Conservation (phyloP, 192 early-diverging fungal genomes). For the Backusella westeae region DNA sequence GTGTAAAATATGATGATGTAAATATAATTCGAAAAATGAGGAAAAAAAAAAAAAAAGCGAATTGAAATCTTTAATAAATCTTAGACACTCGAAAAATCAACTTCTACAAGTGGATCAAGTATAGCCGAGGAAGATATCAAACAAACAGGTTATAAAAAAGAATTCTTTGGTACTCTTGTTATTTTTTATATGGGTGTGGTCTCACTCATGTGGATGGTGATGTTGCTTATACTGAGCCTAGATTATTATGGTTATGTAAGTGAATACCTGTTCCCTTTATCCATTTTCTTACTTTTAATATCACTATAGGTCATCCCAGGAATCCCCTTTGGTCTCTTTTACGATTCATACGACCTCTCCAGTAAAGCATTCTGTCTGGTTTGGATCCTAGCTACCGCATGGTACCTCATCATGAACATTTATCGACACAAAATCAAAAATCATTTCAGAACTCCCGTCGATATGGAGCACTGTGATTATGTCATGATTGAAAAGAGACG, state of each 20-base stretch:
- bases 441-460: conserved; percentile 45
- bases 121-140: background rate
- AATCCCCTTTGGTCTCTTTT: conserved; percentile 12
- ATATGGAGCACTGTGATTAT: conserved; percentile 23
- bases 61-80: too few relatives aligned
- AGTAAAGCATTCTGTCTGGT: conserved; percentile 38
- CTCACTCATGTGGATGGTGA: conserved; percentile 43
- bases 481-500: conserved; percentile 42
- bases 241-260: conserved; percentile 55
- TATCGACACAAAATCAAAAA: conserved; percentile 40
- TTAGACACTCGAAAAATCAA: background rate
- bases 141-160: conserved; percentile 37
- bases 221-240: conserved; percentile 44
- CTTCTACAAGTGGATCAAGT: background rate
- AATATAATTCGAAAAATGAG: background rate
- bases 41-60: too few relatives aligned
- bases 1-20: background rate
- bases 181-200: conserved; percentile 34
- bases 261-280: background rate
- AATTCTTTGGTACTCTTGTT: conserved; percentile 40
- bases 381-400: conserved; percentile 43
- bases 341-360: conserved; percentile 39
- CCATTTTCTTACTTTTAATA: background rate
- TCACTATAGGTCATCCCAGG: conserved; percentile 14
- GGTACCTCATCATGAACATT: conserved; percentile 42